These are phyloP conservation scores for Argentina anserina DNA, from an alignment of 306 rosid genomes.

Conservation along the genomic window DNA sequence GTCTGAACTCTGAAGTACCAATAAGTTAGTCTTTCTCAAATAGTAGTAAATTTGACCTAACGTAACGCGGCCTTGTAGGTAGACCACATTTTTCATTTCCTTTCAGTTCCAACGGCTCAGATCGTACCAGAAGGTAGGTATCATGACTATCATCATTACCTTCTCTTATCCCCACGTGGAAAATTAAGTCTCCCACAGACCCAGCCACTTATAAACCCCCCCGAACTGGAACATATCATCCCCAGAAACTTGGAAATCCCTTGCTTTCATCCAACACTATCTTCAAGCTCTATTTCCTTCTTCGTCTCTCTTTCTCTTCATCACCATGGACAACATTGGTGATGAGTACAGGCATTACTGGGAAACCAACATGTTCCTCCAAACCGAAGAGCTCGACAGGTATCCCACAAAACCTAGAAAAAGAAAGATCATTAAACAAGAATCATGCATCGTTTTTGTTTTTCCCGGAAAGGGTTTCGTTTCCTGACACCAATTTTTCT, in stretches of 20 bases:
- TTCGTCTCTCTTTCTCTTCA: background rate
- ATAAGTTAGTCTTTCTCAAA: background rate
- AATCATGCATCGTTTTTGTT: background rate
- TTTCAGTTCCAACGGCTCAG: slow-evolving; percentile 15
- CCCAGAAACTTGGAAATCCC: background rate
- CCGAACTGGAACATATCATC: background rate
- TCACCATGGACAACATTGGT: slow-evolving; percentile 58
- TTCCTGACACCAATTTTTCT: background rate
- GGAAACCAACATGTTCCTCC: slow-evolving; percentile 71
- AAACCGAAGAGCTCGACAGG: slow-evolving; percentile 74
- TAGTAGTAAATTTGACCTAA: background rate
- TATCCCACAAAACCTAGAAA: slow-evolving; percentile 3
- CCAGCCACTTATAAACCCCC: slow-evolving; percentile 16
- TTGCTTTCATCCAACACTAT: background rate
- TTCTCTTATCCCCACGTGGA: slow-evolving; percentile 25
- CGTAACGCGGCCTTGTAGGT: slow-evolving; percentile 29
- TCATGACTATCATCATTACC: background rate
- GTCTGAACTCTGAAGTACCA: background rate
- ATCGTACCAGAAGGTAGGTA: slow-evolving; percentile 29
- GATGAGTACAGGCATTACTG: slow-evolving; percentile 66
- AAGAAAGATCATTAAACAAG: background rate
- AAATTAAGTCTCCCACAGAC: background rate
- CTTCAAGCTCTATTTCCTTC: background rate
- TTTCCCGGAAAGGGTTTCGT: background rate
- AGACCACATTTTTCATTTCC: background rate